Base-by-base conservation (phyloP, 2,329 filamentous ascomycete genomes). In the Xylariaceae sp. region DNA sequence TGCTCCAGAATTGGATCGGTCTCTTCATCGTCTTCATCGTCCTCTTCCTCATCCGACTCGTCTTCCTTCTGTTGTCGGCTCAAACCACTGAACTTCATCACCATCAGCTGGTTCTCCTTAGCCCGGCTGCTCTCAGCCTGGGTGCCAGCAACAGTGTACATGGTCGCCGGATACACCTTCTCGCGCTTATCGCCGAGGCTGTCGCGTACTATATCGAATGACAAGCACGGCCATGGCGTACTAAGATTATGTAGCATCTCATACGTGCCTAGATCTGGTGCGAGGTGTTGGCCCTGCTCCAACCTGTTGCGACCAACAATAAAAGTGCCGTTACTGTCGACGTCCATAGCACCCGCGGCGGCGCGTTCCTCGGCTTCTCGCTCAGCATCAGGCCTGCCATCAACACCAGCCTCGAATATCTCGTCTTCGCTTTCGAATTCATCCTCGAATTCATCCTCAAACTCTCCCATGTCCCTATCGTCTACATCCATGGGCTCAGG, bases 181-280 rank as follows among this genome's bases (percentile, higher is more conserved):
- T 71, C 69, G 68, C 94, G 88, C 73, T 91, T 86, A 70, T 96
- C 88, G 62, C 94, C 94, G 15, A 99, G 82, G 46, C 81, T 80
- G 75, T 99, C 94, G 65, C 82, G 87, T 58, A 99, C 75, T 55
- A 99, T 88, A 71, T 97, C 94, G 74, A 97, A 96, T 2, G 93
- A 97, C 13, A 99, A 82, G 71, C 94, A 99, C 3, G 94, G 94
- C 94, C 94, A 99, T 1, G 92, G 92, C 6, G 92, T 92, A 73
- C 89, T 94, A 60, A 99, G 83, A 57, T 86, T 91, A 79, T 99
- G 94, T 55, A 99, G 85, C 92, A 99, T 95, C 72, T 97, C 89
- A 77, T 99, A 99, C 5, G 93, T 93, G n/a, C 89, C 91, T 54
- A 90, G 81, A 74, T 99, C 94, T 11, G 94, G 93, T 3, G 92